phyloP scores from a whole-genome alignment of 208 protist genomes.

The Wallacemonas sp. region DNA sequence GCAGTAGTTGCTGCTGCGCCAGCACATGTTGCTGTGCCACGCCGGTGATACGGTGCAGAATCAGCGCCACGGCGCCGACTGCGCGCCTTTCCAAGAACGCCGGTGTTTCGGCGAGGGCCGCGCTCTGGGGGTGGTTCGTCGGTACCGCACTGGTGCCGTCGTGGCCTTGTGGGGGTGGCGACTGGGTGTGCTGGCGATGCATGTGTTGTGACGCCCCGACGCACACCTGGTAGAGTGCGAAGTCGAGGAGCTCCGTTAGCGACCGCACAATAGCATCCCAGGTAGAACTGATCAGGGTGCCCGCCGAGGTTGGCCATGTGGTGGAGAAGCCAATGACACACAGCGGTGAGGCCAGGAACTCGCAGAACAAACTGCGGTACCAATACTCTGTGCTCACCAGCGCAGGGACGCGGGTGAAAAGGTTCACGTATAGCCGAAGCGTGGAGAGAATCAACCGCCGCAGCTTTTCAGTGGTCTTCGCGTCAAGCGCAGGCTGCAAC shows the following conservation, averaged over 20 bases:
- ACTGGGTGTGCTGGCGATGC: background rate
- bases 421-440: constrained; percentile 46
- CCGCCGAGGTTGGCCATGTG: constrained; percentile 23
- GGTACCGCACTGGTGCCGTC: background rate
- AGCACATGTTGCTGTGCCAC: background rate
- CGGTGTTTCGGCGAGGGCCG: background rate
- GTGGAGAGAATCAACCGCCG: constrained; percentile 47
- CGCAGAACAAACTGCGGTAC: constrained; percentile 31
- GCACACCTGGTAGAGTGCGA: constrained; percentile 16
- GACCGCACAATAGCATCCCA: constrained; percentile 23
- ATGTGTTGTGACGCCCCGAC: background rate
- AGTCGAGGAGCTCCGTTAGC: constrained; percentile 15
- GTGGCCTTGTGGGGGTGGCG: background rate
- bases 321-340: constrained; percentile 66
- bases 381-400: constrained; percentile 53
- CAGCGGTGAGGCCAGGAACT: constrained; percentile 69
- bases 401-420: constrained; percentile 43
- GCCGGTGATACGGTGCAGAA: constrained; percentile 43
- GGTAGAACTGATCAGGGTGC: constrained; percentile 25
- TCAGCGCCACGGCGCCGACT: constrained; percentile 17
- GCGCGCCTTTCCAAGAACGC: constrained; percentile 2
- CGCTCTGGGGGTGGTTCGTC: background rate
- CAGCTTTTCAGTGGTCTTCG: constrained; percentile 36
- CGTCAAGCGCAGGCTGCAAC: constrained; percentile 22
- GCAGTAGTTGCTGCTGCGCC: background rate